phyloP scores from a whole-genome alignment of 345 rosid genomes.

The Punica granatum region DNA sequence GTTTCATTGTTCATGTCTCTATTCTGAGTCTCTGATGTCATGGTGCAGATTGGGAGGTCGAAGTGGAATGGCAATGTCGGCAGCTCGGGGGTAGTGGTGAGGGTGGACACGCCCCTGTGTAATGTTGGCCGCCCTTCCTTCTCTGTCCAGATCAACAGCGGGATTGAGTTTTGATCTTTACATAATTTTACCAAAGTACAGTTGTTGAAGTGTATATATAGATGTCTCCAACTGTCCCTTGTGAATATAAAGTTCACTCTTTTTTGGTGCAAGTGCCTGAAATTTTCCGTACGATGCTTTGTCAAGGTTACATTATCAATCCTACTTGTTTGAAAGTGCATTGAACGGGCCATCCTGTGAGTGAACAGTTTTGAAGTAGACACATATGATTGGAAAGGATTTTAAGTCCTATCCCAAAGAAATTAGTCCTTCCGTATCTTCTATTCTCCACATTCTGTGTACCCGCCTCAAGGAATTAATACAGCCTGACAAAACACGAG shows the following conservation, averaged over 20 bases:
- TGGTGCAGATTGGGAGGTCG: conserved; percentile 75
- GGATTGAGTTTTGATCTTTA: conserved; percentile 62
- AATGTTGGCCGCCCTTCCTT: conserved; percentile 58
- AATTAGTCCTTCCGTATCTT: too few species aligned
- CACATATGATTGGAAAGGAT: too few species aligned
- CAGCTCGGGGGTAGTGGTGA: conserved; percentile 67
- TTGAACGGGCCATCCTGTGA: too few species aligned
- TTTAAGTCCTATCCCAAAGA: too few species aligned
- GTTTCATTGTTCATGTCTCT: conserved; percentile 1
- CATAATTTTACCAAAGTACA: background rate
- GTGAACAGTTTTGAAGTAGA: too few species aligned
- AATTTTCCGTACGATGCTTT: too few species aligned
- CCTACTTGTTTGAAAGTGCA: background rate
- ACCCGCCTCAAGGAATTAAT: too few species aligned
- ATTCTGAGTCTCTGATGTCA: background rate
- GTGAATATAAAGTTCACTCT: background rate
- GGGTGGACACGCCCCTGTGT: conserved; percentile 65
- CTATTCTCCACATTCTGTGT: too few species aligned
- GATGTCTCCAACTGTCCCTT: background rate
- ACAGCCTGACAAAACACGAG: too few species aligned
- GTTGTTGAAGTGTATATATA: conserved; percentile 31
- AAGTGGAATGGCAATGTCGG: conserved; percentile 92
- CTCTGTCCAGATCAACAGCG: conserved; percentile 68
- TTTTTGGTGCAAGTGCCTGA: background rate
- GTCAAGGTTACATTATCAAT: too few species aligned